Evolutionary conservation across 2,329 filamentous ascomycete species (phyloP), one percentile per base, ranked within the genome.

Genomic region (Pestalotiopsis sp.): DNA sequence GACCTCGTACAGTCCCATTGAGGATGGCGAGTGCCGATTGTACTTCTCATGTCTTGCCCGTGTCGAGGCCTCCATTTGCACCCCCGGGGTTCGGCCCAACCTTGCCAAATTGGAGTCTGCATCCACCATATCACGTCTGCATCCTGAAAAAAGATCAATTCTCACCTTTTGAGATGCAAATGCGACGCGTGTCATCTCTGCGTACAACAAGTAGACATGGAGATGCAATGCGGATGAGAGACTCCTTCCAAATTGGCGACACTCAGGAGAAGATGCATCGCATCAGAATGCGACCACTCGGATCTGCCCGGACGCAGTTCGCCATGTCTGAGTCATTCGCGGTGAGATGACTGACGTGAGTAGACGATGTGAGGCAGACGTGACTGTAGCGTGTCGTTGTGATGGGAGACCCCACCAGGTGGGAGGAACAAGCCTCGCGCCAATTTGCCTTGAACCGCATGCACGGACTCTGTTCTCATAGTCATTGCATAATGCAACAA

Each of bases 21-120:
- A 62, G 63, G 57, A 25, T 65, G 69, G 67, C 67, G 59, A 71
- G 70, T 66, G 73, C 68, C 69, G 70, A 70, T 72, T 70, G 70
- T 72, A 71, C 71, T 67, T 70, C 45, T 27, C 69, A 68, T 69
- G 69, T 72, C 70, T 73, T 59, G 70, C 71, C 66, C 69, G 41
- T 52, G 67, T 70, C 68, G 68, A 72, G 69, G 38, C 40, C 64
- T 61, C 31, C 65, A 25, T 52, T 7, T 6, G 17, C 45, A 52
- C 7, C 45, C 45, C 45, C 45, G 45, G 25, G 64, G 70, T 58
- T 59, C 66, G 27, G n/a, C 62, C 66, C 61, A 52, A 65, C 68
- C 71, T 68, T 70, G 66, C 59, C 69, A 71, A 67, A 69, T 58
- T 23, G 68, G 59, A 66, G 65, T 71, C 70, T 70, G 67, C 70